A percentile compares a stretch with the other conserved stretches of the same genome.
Conservation (phyloP, 352 stramenopile species). For the Peronospora belbahrii region DNA sequence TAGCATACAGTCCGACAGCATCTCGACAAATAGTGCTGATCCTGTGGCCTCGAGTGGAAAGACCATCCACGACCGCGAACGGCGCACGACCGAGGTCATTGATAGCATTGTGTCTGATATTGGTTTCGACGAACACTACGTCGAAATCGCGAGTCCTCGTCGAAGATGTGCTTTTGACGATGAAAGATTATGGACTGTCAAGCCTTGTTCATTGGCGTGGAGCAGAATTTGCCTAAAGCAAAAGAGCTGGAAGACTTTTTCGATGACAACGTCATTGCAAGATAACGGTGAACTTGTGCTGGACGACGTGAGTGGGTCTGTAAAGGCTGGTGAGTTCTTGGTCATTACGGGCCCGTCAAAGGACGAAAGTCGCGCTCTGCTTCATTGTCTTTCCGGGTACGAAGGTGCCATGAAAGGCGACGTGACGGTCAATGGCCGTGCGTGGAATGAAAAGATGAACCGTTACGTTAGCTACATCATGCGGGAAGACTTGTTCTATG, state of each 20-base stretch:
- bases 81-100: slow-evolving; percentile 25
- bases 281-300: slow-evolving; percentile 25
- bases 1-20: slow-evolving; percentile 5
- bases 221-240: slow-evolving; percentile 19
- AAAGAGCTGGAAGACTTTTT: slow-evolving; percentile 5
- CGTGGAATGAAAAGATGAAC: slow-evolving; percentile 33
- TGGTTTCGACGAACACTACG: slow-evolving; percentile 22
- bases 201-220: slow-evolving; percentile 23
- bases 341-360: slow-evolving; percentile 54
- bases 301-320: slow-evolving; percentile 33
- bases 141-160: slow-evolving; percentile 20
- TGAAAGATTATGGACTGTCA: slow-evolving; percentile 8
- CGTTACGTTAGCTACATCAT: slow-evolving; percentile 54
- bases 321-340: slow-evolving; percentile 40
- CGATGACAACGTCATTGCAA: neutral
- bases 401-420: slow-evolving; percentile 74
- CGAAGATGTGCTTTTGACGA: neutral
- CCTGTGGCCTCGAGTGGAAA: slow-evolving; percentile 1
- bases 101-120: slow-evolving; percentile 23
- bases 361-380: slow-evolving; percentile 84
- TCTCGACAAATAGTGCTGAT: neutral
- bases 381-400: slow-evolving; percentile 86
- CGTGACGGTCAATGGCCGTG: slow-evolving; percentile 55
- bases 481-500: slow-evolving; percentile 84
- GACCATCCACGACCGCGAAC: slow-evolving; percentile 21